phyloP scores from a whole-genome alignment of 2,329 filamentous ascomycete species.

The Neobulgaria alba region DNA sequence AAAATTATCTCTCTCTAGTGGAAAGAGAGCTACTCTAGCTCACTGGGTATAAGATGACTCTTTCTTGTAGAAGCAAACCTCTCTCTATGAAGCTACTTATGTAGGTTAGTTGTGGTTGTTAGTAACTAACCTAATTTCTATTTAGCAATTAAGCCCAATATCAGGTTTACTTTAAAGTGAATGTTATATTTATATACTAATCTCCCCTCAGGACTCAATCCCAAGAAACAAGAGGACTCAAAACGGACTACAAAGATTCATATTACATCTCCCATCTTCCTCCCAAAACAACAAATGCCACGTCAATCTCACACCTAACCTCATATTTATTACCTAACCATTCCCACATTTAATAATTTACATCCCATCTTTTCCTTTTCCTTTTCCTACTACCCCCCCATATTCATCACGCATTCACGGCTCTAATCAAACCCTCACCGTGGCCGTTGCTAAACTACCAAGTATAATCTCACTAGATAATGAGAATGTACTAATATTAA shows the following conservation, averaged over 20 bases:
- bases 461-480: background rate
- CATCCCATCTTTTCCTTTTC: background rate
- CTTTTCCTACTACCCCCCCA: too few relatives aligned
- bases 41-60: too few relatives aligned
- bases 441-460: background rate
- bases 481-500: slow-evolving; percentile 1
- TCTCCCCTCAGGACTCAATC: background rate
- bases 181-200: slow-evolving; percentile 22
- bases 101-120: too few relatives aligned
- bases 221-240: too few relatives aligned
- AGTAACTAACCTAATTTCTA: too few relatives aligned
- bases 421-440: background rate
- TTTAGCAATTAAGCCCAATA: too few relatives aligned
- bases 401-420: too few relatives aligned
- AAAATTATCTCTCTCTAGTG: too few relatives aligned
- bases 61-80: too few relatives aligned
- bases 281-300: background rate
- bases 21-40: too few relatives aligned
- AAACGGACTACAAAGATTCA: slow-evolving; percentile 1
- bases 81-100: too few relatives aligned
- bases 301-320: background rate
- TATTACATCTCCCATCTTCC: background rate
- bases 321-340: background rate
- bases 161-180: slow-evolving; percentile 14
- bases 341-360: background rate